Percentiles rank a stretch among this genome's conserved stretches.
These are phyloP conservation scores for Saturnispora hagleri DNA, from an alignment of 805 yeast species.

Conservation along the genomic window DNA sequence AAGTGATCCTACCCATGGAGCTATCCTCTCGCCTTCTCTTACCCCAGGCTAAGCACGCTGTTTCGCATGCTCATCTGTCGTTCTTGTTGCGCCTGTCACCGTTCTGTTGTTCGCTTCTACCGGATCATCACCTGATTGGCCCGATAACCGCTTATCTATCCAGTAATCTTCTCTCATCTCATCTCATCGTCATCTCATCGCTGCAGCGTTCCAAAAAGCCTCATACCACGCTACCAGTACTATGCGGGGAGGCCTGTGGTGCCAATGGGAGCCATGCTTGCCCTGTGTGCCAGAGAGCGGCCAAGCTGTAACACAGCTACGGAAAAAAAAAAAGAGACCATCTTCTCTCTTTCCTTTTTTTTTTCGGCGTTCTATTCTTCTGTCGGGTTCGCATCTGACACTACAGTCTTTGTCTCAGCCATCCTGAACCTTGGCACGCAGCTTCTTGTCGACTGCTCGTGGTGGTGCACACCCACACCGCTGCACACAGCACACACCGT, in stretches of 20 bases:
- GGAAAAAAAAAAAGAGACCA: no score
- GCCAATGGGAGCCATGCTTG: no score
- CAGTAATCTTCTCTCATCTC: neutral
- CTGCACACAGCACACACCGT: neutral
- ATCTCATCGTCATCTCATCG: constrained; percentile 1
- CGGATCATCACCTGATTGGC: neutral
- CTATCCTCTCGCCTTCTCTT: no score
- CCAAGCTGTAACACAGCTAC: no score
- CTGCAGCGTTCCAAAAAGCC: neutral
- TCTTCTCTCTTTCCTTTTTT: neutral
- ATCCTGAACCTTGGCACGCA: neutral
- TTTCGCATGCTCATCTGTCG: no score
- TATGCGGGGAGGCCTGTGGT: neutral
- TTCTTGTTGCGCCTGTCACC: neutral
- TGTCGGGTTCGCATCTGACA: neutral
- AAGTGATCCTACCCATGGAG: no score
- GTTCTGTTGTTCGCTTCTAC: neutral
- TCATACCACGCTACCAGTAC: neutral
- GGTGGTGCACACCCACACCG: neutral
- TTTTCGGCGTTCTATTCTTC: neutral
- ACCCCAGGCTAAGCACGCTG: no score
- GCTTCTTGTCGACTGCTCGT: no score
- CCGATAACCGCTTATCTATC: neutral
- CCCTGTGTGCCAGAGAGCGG: no score
- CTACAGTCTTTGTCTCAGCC: neutral